These are phyloP conservation scores for Colletotrichum lentis DNA, from an alignment of 2,329 filamentous ascomycete species.

Conservation along the genomic window DNA sequence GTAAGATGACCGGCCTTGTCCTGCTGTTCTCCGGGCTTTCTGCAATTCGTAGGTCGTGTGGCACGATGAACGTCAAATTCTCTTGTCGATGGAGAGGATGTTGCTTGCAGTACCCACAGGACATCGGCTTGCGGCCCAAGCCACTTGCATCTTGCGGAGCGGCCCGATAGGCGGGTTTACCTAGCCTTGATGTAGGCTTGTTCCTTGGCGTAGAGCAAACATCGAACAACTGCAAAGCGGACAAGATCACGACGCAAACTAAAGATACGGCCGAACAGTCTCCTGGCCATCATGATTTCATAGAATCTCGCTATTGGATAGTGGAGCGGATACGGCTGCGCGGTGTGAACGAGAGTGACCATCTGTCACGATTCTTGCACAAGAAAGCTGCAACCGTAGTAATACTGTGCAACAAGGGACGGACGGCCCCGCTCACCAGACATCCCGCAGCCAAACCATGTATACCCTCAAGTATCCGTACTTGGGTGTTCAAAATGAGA, in stretches of 20 bases:
- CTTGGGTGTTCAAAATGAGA: not conserved
- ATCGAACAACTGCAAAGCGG: not conserved
- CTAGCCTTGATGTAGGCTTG: conserved; percentile 10
- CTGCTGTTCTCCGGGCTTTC: not conserved
- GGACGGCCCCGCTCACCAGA: conserved; percentile 20
- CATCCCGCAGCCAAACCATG: conserved; percentile 21
- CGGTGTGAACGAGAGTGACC: not conserved
- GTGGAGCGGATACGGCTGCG: not conserved
- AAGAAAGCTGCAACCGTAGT: conserved; percentile 14
- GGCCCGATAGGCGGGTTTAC: conserved; percentile 32
- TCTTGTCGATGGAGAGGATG: conserved; percentile 7
- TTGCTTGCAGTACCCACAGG: conserved; percentile 10
- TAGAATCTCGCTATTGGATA: conserved; percentile 1
- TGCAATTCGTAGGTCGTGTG: not conserved
- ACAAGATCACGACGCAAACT: not conserved
- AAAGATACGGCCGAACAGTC: conserved; percentile 4
- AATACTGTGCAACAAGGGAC: conserved; percentile 29
- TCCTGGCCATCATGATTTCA: not conserved
- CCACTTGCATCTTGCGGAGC: conserved; percentile 26
- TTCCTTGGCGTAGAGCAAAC: conserved; percentile 27
- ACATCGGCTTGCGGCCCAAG: conserved; percentile 2
- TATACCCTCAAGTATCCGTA: conserved; percentile 21
- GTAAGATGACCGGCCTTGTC: not conserved
- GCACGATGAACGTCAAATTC: conserved; percentile 18
- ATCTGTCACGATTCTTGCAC: conserved; percentile 11